Percentiles rank a stretch among this genome's conserved stretches.
phyloP scores from a whole-genome alignment of 1,284 basidiomycete species.

The Trametes hirsuta region DNA sequence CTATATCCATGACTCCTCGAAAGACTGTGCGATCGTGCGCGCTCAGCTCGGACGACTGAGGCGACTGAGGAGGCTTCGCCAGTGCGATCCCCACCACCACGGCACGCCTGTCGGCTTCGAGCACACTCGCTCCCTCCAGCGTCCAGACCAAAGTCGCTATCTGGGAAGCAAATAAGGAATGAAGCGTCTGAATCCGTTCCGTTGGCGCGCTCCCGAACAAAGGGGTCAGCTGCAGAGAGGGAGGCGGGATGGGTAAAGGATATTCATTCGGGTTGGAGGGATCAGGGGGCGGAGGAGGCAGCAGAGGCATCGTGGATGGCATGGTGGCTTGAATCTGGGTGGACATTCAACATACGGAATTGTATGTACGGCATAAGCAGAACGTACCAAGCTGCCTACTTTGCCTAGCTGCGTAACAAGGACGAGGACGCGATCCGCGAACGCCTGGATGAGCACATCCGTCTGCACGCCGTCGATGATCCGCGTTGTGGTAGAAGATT shows the following conservation, averaged over 20 bases:
- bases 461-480: constrained; percentile 62
- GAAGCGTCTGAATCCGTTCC: constrained; percentile 66
- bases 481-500: constrained; percentile 43
- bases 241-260: constrained; percentile 67
- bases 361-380: not conserved
- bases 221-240: constrained; percentile 74
- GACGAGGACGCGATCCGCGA: constrained; percentile 78
- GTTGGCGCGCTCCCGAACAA: constrained; percentile 76
- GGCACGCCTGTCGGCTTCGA: constrained; percentile 48
- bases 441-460: constrained; percentile 78
- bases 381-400: constrained; percentile 79
- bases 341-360: not conserved
- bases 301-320: constrained; percentile 66
- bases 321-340: constrained; percentile 81
- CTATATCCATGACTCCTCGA: constrained; percentile 66
- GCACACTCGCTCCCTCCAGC: constrained; percentile 43
- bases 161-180: constrained; percentile 85
- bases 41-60: constrained; percentile 37
- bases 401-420: constrained; percentile 87
- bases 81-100: constrained; percentile 76
- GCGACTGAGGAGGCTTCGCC: constrained; percentile 39
- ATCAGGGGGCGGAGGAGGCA: constrained; percentile 43
- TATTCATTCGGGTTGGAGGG: constrained; percentile 39
- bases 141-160: constrained; percentile 86
- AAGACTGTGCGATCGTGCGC: constrained; percentile 64